Evolutionary conservation across 2,329 filamentous ascomycete genomes (phyloP).

Genomic region (Cercospora zeae-maydis): DNA sequence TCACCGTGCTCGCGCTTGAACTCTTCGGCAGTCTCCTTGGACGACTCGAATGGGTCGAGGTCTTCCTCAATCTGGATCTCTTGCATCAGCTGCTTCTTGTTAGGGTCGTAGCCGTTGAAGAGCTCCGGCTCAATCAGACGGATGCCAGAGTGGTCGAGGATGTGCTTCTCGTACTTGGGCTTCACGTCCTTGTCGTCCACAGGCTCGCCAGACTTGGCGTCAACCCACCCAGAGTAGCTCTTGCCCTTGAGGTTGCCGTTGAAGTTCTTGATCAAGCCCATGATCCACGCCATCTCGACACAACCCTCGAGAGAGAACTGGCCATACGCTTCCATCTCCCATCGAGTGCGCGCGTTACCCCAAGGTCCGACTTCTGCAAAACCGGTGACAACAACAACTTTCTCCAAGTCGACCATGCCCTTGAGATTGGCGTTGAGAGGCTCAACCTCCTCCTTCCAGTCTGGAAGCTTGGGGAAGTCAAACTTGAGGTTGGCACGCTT

Average conservation of each 20-base stretch:
- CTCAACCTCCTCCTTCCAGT: conserved; percentile 88
- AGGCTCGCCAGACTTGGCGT: conserved; percentile 87
- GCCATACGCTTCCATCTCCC: conserved; percentile 98
- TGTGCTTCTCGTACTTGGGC: conserved; percentile 93
- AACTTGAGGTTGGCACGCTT: conserved; percentile 98
- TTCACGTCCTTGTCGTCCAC: conserved; percentile 99
- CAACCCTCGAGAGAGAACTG: conserved; percentile 97
- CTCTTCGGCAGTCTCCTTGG: conserved; percentile 94
- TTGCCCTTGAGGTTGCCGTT: conserved; percentile 95
- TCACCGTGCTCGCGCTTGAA: conserved; percentile 97
- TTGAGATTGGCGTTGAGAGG: conserved; percentile 84
- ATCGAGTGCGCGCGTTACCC: conserved; percentile 96
- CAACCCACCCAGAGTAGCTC: conserved; percentile 95
- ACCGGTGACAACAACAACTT: conserved; percentile 94
- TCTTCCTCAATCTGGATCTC: conserved; percentile 98
- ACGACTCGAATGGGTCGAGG: conserved; percentile 92
- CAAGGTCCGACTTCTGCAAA: conserved; percentile 95
- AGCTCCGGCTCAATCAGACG: conserved; percentile 96
- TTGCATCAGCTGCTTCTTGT: conserved; percentile 97
- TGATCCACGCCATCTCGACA: conserved; percentile 99
- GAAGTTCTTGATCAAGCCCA: conserved; percentile 98
- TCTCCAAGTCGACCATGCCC: conserved; percentile 98
- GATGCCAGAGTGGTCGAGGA: conserved; percentile 94
- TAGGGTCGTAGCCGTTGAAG: conserved; percentile 94
- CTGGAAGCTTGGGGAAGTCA: conserved; percentile 83